Conservation (phyloP, 179 eudicot species). For the Heliamphora pulchella region DNA sequence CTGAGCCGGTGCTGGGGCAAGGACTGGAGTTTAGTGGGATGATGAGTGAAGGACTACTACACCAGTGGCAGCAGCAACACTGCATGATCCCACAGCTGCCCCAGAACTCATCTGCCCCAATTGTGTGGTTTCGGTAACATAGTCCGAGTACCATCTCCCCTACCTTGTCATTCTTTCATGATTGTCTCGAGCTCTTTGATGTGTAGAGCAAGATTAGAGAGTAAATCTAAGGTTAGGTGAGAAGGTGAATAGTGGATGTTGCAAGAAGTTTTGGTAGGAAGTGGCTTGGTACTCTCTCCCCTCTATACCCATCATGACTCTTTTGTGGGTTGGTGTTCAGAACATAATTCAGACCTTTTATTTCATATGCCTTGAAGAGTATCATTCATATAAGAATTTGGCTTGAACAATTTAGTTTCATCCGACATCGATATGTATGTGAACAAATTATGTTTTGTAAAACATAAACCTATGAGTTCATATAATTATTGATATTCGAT, state of each 20-base stretch:
- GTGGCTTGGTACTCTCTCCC: background rate
- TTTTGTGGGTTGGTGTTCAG: no score
- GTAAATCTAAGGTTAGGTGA: background rate
- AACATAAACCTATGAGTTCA: no score
- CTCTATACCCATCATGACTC: no score
- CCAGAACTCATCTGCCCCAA: constrained; percentile 39
- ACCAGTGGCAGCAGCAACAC: constrained; percentile 67
- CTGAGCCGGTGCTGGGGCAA: constrained; percentile 24
- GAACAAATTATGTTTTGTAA: no score
- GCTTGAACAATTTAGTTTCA: no score
- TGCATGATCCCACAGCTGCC: constrained; percentile 67
- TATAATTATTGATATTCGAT: no score
- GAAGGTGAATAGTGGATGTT: background rate
- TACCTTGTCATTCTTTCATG: background rate
- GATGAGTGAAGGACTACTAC: constrained; percentile 21
- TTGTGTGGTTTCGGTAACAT: constrained; percentile 51
- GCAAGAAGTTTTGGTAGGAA: background rate
- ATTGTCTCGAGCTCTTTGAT: background rate
- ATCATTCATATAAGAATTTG: no score
- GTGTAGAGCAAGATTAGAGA: background rate
- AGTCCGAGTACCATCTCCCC: background rate
- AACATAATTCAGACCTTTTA: no score
- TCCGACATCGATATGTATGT: no score
- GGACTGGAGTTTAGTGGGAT: constrained; percentile 12
- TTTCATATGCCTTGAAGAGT: no score